Evolutionary conservation across 352 stramenopile genomes (phyloP), one percentile per base, ranked within the genome.

Genomic region (Aphanomyces astaci): DNA sequence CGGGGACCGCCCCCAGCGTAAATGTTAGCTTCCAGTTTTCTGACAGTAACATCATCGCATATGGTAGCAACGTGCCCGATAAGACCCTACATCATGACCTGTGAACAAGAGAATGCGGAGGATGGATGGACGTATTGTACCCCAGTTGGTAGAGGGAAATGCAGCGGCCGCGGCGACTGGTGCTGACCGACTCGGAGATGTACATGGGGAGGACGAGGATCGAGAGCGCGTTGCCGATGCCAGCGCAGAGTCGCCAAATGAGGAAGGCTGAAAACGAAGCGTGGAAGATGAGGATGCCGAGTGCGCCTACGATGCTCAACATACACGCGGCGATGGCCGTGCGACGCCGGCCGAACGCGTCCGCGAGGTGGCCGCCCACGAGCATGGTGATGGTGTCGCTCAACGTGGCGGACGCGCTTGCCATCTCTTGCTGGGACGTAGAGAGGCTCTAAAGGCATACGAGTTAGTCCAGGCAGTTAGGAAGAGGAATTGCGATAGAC

Each of bases 141-240:
- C 83, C 86, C 9, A 95, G 81, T 46, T 95, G 84, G 57, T 86
- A 94, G 40, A 91, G 73, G 28, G 84, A 88, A 40, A 95, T 75
- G 72, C 87, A 89, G 3, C 73, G 72, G 22, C 84, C 84, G 25
- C 86, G 82, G 68, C 75, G 81, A 4, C 77, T 67, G 45, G 81
- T 76, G 63, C 88, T 77, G 19, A 92, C 80, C 49, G 81, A 90
- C 63, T 94, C 86, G 55, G 84, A 92, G 33, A 93, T 93, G 75
- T 93, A 95, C 86, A 94, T 94, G 36, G 86, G 86, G n/a, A 94
- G 73, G 39, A 94, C 71, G 36, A 94, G 66, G 45, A 94, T 94
- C 15, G 84, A 94, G 65, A 94, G 72, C 1, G 84, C 86, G 30
- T 94, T 94, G 63, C 86, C 84, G 19, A 94, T 76, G 55, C 86